Base-by-base conservation (phyloP, 1,284 basidiomycete species). In the Pterula multifida region DNA sequence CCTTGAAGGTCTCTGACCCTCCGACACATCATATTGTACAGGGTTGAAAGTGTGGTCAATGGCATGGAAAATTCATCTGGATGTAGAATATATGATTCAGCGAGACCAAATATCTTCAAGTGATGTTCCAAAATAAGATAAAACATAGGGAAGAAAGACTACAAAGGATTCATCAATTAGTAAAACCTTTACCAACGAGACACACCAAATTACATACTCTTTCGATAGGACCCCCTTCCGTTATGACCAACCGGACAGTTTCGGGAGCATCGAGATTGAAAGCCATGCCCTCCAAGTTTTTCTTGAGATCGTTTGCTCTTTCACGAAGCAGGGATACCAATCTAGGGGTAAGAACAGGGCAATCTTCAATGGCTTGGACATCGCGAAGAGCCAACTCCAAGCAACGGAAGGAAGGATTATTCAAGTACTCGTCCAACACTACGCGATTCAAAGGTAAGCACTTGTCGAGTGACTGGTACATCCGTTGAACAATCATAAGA, bases 151-250 rank as follows among this genome's bases (percentile, higher is more conserved):
- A 62, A 48, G 17, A 61, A 24, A 45, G 53, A 57, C 59, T 62
- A 42, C 22, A 13, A 42, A 42, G n/a, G 19, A 6, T n/a, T n/a
- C n/a, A n/a, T n/a, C n/a, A n/a, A n/a, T 6, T 52, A 2, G 36
- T 47, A n/a, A 35, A 25, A 19, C 23, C 28, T 13, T 17, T 23
- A 3, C 19, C n/a, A n/a, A n/a, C n/a, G n/a, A n/a, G n/a, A n/a
- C n/a, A n/a, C n/a, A n/a, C n/a, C 17, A 46, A 50, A 12, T 17
- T 22, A 6, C 17, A 11, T 25, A 61, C 60, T 45, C 51, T 47
- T 23, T 60, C 60, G 15, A 61, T 60, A 9, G 57, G 54, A 35
- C 60, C 60, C 17, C 52, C 50, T 1, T 60, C 60, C 3, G 58
- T 57, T 19, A 61, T 22, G 21, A 42, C 49, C 11, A 62, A 49